These are phyloP conservation scores for Thamnidium elegans DNA, from an alignment of 192 early-diverging fungal genomes.

Conservation along the genomic window DNA sequence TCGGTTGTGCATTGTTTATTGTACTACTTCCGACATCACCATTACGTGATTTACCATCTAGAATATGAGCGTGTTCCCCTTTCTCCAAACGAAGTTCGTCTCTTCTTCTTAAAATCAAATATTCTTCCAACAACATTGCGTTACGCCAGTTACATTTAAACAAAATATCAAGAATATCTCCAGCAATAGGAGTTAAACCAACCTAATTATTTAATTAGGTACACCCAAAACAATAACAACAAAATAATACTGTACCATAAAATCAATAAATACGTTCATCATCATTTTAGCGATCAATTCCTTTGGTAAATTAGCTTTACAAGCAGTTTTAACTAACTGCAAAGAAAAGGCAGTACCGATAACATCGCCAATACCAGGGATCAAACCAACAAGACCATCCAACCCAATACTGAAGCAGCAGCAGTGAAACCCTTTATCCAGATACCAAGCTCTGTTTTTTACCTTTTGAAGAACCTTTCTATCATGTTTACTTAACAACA, in stretches of 20 bases:
- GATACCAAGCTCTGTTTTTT: slow-evolving; percentile 41
- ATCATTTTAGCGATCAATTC: slow-evolving; percentile 40
- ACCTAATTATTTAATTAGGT: slow-evolving; percentile 27
- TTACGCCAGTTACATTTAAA: slow-evolving; percentile 53
- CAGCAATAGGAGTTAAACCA: slow-evolving; percentile 48
- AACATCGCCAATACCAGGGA: slow-evolving; percentile 50
- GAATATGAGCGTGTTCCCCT: neutral
- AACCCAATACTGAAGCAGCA: slow-evolving; percentile 44
- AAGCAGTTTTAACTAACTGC: slow-evolving; percentile 39
- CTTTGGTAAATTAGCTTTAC: slow-evolving; percentile 44
- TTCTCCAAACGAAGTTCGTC: slow-evolving; percentile 33
- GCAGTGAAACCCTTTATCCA: slow-evolving; percentile 44
- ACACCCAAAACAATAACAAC: neutral
- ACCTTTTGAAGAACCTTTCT: slow-evolving; percentile 36
- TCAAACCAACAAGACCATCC: slow-evolving; percentile 49
- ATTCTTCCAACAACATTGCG: slow-evolving; percentile 48
- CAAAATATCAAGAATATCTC: slow-evolving; percentile 49
- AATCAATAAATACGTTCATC: slow-evolving; percentile 49
- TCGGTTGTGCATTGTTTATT: no score
- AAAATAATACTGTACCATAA: slow-evolving; percentile 33
- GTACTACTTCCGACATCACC: no score
- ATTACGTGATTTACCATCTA: no score
- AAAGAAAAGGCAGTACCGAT: slow-evolving; percentile 40
- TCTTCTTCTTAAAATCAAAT: slow-evolving; percentile 31
- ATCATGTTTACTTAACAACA: slow-evolving; percentile 28